Base-by-base conservation (phyloP, 1,139 yeast species). In the Eremothecium gossypii region DNA sequence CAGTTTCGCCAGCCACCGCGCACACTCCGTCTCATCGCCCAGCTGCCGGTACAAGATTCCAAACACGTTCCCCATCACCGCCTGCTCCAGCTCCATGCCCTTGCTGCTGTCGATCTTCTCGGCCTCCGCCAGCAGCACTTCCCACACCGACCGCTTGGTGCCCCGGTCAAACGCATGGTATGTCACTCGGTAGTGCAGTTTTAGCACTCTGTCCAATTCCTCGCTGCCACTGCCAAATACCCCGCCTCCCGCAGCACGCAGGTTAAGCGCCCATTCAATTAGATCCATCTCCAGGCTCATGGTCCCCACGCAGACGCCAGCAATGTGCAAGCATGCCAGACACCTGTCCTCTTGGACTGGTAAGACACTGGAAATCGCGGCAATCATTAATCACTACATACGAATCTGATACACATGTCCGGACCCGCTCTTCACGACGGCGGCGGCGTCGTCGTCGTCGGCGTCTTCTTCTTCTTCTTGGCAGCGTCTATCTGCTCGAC, bases 401-500 rank as follows among this genome's bases (percentile, higher is more conserved):
- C 23, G 23, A 17, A 17, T 17, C 6, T 17, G 23, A 3, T 17
- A 17, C 23, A 17, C 23, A 17, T 17, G 23, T 17, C 23, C 23
- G 23, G 23, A 3, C 23, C 23, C 6, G 23, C 23, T 17, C 23
- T 14, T 34, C 14, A 34, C n/a, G 8, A 14, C 27, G 8, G 27
- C 11, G 27, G 27, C 4, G 29, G 3, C n/a, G 54, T 49, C 26
- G 59, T 47, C 14, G 27, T 10, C 5, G 29, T 3, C n/a, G 54
- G 49, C 26, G 59, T 47, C 40, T 52, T 52, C 69, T 81, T 82
- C 70, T 82, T 82, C 66, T 79, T 80, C 66, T 80, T 82, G 68
- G 81, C 83, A 49, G 84, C 94, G 52, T 83, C 93, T 23, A 82
- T 71, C 53, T 79, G 85, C 63, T 87, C 96, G 23, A 89, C 93